A percentile compares a stretch with the other conserved stretches of the same genome.
Evolutionary conservation across 2,329 filamentous ascomycete species (phyloP).

Genomic region (Geosmithia putterillii): DNA sequence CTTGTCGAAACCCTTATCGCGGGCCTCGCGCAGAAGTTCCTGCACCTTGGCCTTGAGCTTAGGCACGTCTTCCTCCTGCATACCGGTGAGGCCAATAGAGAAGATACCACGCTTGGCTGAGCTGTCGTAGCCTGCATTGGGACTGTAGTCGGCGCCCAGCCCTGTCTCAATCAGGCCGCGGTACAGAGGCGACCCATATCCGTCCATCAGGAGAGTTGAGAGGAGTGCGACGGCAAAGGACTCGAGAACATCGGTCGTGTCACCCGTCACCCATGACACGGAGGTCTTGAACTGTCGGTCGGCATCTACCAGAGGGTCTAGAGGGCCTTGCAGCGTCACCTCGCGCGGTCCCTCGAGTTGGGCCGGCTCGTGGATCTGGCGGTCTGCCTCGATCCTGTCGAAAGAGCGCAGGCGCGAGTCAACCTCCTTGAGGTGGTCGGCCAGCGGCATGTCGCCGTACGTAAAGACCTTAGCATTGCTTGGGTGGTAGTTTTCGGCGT

Average conservation of each 20-base stretch:
- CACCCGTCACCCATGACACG: constrained; percentile 80
- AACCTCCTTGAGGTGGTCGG: constrained; percentile 69
- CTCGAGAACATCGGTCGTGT: constrained; percentile 72
- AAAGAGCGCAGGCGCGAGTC: constrained; percentile 65
- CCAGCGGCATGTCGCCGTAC: constrained; percentile 84
- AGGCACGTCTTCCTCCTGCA: constrained; percentile 65
- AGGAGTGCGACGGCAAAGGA: constrained; percentile 78
- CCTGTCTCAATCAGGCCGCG: constrained; percentile 79
- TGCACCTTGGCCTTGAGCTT: constrained; percentile 66
- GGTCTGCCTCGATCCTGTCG: constrained; percentile 55
- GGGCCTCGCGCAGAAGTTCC: constrained; percentile 57
- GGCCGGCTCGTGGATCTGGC: constrained; percentile 65
- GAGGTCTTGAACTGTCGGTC: constrained; percentile 92
- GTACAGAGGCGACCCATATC: constrained; percentile 91
- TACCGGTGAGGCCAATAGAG: constrained; percentile 83
- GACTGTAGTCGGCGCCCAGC: constrained; percentile 84
- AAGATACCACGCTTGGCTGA: constrained; percentile 71
- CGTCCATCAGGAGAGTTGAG: constrained; percentile 76
- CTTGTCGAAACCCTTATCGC: constrained; percentile 70
- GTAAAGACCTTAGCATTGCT: constrained; percentile 95
- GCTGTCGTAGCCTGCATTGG: constrained; percentile 84
- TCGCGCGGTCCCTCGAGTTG: constrained; percentile 56
- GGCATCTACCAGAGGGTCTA: constrained; percentile 74
- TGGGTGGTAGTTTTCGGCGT: constrained; percentile 88
- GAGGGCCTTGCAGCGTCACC: constrained; percentile 64